Base-by-base conservation (phyloP, 2,329 filamentous ascomycete genomes). In the Triangularia verruculosa region DNA sequence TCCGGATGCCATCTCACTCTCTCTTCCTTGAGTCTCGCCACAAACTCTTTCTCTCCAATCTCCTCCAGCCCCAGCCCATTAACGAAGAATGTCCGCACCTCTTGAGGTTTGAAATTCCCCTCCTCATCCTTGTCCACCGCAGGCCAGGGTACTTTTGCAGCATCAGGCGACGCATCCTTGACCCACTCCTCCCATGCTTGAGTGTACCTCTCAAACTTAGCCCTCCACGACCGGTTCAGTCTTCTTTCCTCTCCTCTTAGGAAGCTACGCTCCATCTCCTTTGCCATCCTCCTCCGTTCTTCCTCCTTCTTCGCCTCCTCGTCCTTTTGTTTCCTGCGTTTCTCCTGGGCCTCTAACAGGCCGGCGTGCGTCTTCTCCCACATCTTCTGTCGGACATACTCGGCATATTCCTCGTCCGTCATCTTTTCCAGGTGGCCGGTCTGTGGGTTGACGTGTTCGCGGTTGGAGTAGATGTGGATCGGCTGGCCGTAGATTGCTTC, bases 1-100 rank as follows among this genome's bases (percentile, higher is more conserved):
- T 99, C 95, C 3, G 95, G 95, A 79, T 99, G 95, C 95, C 95
- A 99, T 15, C 93, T 84, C 17, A 98, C 88, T 59, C 95, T 86
- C 79, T 99, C 95, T 4, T 86, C 80, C 76, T 96, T 97, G 59
- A 98, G 80, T 63, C 75, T 78, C 7, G 79, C 76, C 20, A 80
- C 73, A 58, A 82, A 80, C 9, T 78, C 77, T 63, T 72, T 76
- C 70, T 81, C 79, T 20, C 80, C 81, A 2, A 80, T 70, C 1
- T 78, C 76, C 27, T 78, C 76, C 22, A 79, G 66, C 57, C 75
- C 76, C 22, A 85, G 72, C 0, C 81, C 80, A 17, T 75, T 72
- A 17, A 85, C 79, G 70, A 95, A 87, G 72, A 97, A 97, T 11
- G 79, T 79, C 69, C 89, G 84, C 11, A 96, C 86, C 9, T 82